Evolutionary conservation across 2,329 filamentous ascomycete species (phyloP), one percentile per base, ranked within the genome.

Genomic region (Karstenula rhodostoma): DNA sequence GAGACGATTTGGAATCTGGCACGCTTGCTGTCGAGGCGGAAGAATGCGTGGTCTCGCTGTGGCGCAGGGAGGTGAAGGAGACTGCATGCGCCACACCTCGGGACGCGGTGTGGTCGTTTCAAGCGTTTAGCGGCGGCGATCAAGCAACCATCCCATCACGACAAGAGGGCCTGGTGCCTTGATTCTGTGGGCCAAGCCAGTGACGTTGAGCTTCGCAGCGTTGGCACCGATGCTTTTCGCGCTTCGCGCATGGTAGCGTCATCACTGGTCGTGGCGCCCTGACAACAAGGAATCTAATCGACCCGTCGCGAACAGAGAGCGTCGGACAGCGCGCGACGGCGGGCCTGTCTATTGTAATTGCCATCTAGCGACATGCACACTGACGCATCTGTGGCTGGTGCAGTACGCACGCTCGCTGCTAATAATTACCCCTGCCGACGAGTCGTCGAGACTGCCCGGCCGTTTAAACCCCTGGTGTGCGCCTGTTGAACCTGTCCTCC

Each of bases 71-170:
- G 13, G n/a, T n/a, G n/a, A 12, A 15, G n/a, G 1, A 13, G 9
- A 37, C 2, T 7, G 35, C 19, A 19, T 22, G 37, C 42, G 42
- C 42, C 42, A 44, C 42, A 44, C 37, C 6, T 25, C 9, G 37
- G 27, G 32, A 37, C 23, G 17, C 40, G 19, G 43, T 50, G 59
- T 61, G 46, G 59, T 61, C 55, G 59, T 57, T 54, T 49, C 55
- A 61, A 61, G 59, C 59, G 55, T 57, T 61, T 55, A 51, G 59
- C 50, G 43, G 55, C 27, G 54, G 59, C 54, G 58, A 57, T 55
- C 58, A 60, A 59, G 53, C 44, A 4, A 22, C 44, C n/a, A 19
- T 40, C 17, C 17, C 37, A 7, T n/a, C 2, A 40, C 40, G 42
- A 35, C 25, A 51, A 44, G 42, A 40, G 22, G 22, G 9, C 22